phyloP scores from a whole-genome alignment of 2,329 filamentous ascomycete species.

The Thelonectria olida region DNA sequence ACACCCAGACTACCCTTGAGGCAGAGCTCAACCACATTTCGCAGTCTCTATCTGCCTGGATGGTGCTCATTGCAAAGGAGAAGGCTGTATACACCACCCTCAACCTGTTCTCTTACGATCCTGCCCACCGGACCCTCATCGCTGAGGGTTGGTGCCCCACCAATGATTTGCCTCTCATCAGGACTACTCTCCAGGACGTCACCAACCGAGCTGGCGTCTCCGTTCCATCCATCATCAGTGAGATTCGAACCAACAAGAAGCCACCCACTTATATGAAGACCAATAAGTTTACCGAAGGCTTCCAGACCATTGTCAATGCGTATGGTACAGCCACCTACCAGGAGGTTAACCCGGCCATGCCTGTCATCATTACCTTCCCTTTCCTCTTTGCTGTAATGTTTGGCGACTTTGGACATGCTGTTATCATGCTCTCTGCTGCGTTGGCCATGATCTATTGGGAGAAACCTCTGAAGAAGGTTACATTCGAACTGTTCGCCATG shows the following conservation, averaged over 20 bases:
- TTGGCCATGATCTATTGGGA: conserved; percentile 97
- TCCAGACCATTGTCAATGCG: conserved; percentile 98
- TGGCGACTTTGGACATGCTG: conserved; percentile 93
- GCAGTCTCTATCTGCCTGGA: conserved; percentile 92
- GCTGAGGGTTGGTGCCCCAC: conserved; percentile 99
- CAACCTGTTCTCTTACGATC: conserved; percentile 96
- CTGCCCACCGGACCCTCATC: conserved; percentile 93
- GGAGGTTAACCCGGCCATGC: conserved; percentile 95
- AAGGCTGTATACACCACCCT: conserved; percentile 97
- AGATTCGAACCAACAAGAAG: conserved; percentile 96
- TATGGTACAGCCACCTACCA: conserved; percentile 98
- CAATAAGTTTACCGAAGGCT: conserved; percentile 97
- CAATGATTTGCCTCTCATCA: conserved; percentile 87
- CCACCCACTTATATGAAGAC: conserved; percentile 97
- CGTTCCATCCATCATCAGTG: conserved; percentile 97
- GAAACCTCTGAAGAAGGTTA: conserved; percentile 89
- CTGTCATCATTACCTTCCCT: conserved; percentile 97
- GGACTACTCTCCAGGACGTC: conserved; percentile 93
- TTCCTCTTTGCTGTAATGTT: conserved; percentile 99
- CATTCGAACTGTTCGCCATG: conserved; percentile 96
- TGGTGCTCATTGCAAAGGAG: conserved; percentile 97
- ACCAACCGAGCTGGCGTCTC: conserved; percentile 95
- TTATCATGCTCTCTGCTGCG: conserved; percentile 86
- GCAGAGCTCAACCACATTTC: conserved; percentile 94
- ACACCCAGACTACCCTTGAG: conserved; percentile 93